phyloP scores from a whole-genome alignment of 2,329 filamentous ascomycete genomes.

The Cladophialophora bantiana region DNA sequence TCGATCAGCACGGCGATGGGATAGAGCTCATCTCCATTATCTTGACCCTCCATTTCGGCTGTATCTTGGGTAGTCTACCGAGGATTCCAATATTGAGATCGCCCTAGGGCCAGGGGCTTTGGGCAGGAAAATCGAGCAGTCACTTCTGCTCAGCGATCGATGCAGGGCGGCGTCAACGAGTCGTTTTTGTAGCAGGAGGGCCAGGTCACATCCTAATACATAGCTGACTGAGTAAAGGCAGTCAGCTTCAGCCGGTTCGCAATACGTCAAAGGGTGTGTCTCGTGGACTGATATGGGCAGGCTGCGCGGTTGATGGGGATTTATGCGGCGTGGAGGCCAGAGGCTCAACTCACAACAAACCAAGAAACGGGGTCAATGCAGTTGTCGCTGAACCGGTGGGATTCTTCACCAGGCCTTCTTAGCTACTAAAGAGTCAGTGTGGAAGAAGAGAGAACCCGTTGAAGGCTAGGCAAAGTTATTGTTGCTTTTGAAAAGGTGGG shows the following conservation, averaged over 20 bases:
- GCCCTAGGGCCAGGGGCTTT: slow-evolving; percentile 10
- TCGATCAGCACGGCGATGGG: slow-evolving; percentile 99
- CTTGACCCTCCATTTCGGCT: slow-evolving; percentile 84
- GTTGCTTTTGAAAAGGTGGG: slow-evolving; percentile 27
- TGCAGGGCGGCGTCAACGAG: neutral
- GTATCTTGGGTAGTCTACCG: slow-evolving; percentile 44
- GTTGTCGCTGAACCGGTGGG: slow-evolving; percentile 2
- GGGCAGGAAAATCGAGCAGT: slow-evolving; percentile 10
- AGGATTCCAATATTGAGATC: slow-evolving; percentile 40
- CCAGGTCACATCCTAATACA: slow-evolving; percentile 27
- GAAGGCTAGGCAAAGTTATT: slow-evolving; percentile 11
- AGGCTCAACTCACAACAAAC: slow-evolving; percentile 26
- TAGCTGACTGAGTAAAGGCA: slow-evolving; percentile 24
- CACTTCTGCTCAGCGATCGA: slow-evolving; percentile 5
- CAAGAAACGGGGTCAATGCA: slow-evolving; percentile 2
- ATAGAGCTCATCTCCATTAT: slow-evolving; percentile 97
- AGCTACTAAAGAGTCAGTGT: neutral
- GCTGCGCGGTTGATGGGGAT: slow-evolving; percentile 23
- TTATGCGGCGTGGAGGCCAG: slow-evolving; percentile 1
- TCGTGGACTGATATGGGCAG: slow-evolving; percentile 16
- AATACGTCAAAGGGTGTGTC: slow-evolving; percentile 2
- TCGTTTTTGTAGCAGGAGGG: slow-evolving; percentile 9
- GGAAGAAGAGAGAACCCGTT: neutral
- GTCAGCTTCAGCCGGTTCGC: slow-evolving; percentile 17
- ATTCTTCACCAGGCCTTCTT: slow-evolving; percentile 5